Percentiles rank a stretch among this genome's conserved stretches.
phyloP scores from a whole-genome alignment of 306 rosid genomes.

The Cicer arietinum region DNA sequence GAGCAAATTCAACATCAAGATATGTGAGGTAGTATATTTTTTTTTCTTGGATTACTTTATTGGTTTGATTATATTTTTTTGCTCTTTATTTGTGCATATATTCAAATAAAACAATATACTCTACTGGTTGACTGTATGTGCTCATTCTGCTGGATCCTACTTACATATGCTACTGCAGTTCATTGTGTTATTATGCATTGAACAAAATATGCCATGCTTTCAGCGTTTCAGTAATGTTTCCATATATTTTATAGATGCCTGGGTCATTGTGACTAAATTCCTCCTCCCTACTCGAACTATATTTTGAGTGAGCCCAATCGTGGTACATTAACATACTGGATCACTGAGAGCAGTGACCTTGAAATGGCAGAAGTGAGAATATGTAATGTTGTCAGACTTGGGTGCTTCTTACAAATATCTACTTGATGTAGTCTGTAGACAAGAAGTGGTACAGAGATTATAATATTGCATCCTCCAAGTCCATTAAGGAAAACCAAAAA shows the following conservation, averaged over 20 bases:
- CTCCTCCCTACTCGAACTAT: background rate
- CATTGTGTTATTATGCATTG: background rate
- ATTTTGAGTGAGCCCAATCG: background rate
- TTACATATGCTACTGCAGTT: background rate
- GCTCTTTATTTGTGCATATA: background rate
- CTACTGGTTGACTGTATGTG: background rate
- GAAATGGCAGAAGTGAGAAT: background rate
- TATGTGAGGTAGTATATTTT: constrained; percentile 74
- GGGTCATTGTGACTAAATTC: background rate
- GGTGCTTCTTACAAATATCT: background rate
- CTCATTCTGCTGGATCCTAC: background rate
- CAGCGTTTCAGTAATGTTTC: background rate
- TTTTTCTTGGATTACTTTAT: constrained; percentile 33
- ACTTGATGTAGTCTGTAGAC: background rate
- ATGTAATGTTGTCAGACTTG: background rate
- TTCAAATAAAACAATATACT: background rate
- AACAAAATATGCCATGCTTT: background rate
- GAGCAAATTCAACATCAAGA: constrained; percentile 91
- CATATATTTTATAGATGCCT: background rate
- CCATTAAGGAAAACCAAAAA: no score
- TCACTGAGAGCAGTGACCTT: background rate
- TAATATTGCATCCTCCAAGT: background rate
- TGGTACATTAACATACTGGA: constrained; percentile 6
- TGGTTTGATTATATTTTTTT: background rate
- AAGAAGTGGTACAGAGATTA: background rate